Conservation (phyloP, 148 eudicot genomes). For the Drosera capensis region DNA sequence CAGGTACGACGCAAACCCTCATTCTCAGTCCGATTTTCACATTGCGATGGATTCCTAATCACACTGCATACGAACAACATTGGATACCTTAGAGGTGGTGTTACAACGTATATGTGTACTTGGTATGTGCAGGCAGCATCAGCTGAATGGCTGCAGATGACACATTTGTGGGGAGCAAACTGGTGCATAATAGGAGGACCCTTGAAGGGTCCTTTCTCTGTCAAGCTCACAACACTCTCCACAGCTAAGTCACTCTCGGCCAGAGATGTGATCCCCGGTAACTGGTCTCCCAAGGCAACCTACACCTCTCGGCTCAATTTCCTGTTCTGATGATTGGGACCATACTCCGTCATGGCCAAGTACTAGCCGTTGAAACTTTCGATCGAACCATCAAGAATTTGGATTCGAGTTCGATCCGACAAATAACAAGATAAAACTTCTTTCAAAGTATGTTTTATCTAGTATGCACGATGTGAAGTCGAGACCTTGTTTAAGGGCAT, state of each 20-base stretch:
- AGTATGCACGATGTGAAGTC: too few relatives aligned
- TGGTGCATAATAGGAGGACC: slow-evolving; percentile 83
- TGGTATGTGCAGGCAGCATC: slow-evolving; percentile 47
- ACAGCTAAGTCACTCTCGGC: slow-evolving; percentile 54
- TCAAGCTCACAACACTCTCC: slow-evolving; percentile 64
- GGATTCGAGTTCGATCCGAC: too few relatives aligned
- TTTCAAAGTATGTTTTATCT: too few relatives aligned
- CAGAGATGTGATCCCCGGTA: slow-evolving; percentile 67
- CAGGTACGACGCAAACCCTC: slow-evolving; percentile 23
- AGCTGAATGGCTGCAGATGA: slow-evolving; percentile 71
- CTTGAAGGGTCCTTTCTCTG: slow-evolving; percentile 74
- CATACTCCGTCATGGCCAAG: too few relatives aligned
- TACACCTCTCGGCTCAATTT: slow-evolving; percentile 94
- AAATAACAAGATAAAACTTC: too few relatives aligned
- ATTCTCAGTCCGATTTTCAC: neutral
- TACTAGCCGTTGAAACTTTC: too few relatives aligned
- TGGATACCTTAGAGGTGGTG: neutral
- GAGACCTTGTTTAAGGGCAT: too few relatives aligned
- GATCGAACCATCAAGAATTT: too few relatives aligned
- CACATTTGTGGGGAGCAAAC: slow-evolving; percentile 91
- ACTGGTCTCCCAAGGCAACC: slow-evolving; percentile 80
- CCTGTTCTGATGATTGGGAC: too few relatives aligned
- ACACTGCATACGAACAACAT: neutral
- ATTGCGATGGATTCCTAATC: too few relatives aligned
- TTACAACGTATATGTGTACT: neutral